Percentiles rank a stretch among this genome's conserved stretches.
Evolutionary conservation across 1,139 yeast genomes (phyloP).

Genomic region (Hansenula sp.): DNA sequence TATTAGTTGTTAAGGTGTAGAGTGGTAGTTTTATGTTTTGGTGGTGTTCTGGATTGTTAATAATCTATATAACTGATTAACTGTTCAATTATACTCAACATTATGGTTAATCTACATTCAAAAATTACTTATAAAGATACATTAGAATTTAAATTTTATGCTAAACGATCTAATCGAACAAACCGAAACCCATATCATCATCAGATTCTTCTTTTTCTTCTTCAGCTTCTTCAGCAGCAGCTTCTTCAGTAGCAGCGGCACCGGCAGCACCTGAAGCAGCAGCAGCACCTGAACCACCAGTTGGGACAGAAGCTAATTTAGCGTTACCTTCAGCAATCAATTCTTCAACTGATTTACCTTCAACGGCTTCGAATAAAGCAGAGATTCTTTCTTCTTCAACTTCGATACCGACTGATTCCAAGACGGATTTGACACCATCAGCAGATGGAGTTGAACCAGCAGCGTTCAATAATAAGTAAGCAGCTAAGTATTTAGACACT

Average conservation of each 20-base stretch:
- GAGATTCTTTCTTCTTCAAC: slow-evolving; percentile 72
- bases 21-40: no score
- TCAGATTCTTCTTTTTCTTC: slow-evolving; percentile 59
- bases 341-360: slow-evolving; percentile 73
- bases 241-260: slow-evolving; percentile 49
- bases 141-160: slow-evolving; percentile 3
- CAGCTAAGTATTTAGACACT: slow-evolving; percentile 72
- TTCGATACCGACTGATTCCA: slow-evolving; percentile 75
- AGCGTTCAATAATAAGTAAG: slow-evolving; percentile 82
- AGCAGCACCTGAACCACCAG: slow-evolving; percentile 78
- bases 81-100: no score
- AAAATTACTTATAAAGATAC: slow-evolving; percentile 1
- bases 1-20: no score
- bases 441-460: slow-evolving; percentile 80
- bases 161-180: slow-evolving; percentile 59
- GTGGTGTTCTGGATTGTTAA: no score
- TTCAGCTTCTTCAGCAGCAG: slow-evolving; percentile 56
- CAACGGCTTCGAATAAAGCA: slow-evolving; percentile 62
- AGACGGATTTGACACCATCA: slow-evolving; percentile 64
- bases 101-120: background rate
- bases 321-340: slow-evolving; percentile 77
- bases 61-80: no score
- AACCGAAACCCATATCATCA: slow-evolving; percentile 87
- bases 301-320: slow-evolving; percentile 78
- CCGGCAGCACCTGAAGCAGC: slow-evolving; percentile 49